These are phyloP conservation scores for Diaporthe nobilis DNA, from an alignment of 2,329 filamentous ascomycete species.

Conservation along the genomic window DNA sequence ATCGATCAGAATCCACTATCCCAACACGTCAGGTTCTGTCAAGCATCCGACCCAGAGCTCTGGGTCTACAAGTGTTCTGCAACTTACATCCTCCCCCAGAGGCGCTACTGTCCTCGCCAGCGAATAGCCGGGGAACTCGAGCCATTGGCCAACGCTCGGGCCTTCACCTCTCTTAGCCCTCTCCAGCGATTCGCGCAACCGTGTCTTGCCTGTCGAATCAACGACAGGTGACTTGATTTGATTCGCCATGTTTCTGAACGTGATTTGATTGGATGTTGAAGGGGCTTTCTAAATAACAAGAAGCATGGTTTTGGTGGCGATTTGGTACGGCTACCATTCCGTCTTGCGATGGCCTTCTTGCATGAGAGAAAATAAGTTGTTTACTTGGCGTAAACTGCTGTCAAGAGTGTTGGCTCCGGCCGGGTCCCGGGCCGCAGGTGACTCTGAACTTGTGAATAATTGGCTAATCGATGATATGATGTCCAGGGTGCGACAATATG, in stretches of 20 bases:
- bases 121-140: too few species aligned
- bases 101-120: too few species aligned
- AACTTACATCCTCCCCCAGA: too few species aligned
- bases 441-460: neutral
- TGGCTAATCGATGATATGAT: neutral
- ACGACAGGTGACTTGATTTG: neutral
- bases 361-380: neutral
- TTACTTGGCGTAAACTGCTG: neutral
- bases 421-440: slow-evolving; percentile 1
- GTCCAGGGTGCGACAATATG: neutral
- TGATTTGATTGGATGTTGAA: neutral
- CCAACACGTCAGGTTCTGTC: too few species aligned
- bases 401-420: neutral
- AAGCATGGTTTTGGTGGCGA: neutral
- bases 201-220: neutral
- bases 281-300: neutral
- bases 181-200: neutral
- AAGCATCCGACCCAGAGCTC: too few species aligned
- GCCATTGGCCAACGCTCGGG: neutral
- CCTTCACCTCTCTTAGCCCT: neutral
- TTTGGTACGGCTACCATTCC: neutral
- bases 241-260: neutral
- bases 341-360: neutral
- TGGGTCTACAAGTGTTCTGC: too few species aligned
- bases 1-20: too few species aligned